Evolutionary conservation across 176 grass and related monocot genomes (phyloP).

Genomic region (Cocos nucifera): DNA sequence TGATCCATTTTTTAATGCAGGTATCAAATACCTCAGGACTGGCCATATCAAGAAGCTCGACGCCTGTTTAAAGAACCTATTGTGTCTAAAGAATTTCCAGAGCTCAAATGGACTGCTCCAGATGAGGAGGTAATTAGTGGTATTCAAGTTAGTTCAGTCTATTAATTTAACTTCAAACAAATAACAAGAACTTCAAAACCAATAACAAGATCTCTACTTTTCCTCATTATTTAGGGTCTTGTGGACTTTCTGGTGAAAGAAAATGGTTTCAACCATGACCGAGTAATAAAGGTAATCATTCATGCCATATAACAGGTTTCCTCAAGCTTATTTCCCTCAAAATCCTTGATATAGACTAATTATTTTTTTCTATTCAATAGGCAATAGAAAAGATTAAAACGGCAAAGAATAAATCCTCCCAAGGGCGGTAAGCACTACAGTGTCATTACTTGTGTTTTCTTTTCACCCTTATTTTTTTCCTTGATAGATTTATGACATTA

Average conservation of each 20-base stretch:
- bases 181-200: slow-evolving; percentile 1
- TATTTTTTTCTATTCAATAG: slow-evolving; percentile 36
- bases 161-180: slow-evolving; percentile 2
- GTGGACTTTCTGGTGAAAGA: slow-evolving; percentile 56
- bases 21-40: slow-evolving; percentile 78
- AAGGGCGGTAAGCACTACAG: slow-evolving; percentile 36
- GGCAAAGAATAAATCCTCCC: slow-evolving; percentile 50
- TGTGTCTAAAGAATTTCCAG: slow-evolving; percentile 51
- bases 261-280: slow-evolving; percentile 81
- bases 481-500: slow-evolving; percentile 3
- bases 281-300: slow-evolving; percentile 57
- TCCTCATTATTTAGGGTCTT: slow-evolving; percentile 44
- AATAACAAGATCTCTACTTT: slow-evolving; percentile 5
- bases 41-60: slow-evolving; percentile 87
- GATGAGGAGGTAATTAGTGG: slow-evolving; percentile 50
- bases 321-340: no score
- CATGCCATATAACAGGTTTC: no score
- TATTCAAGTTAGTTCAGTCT: slow-evolving; percentile 2
- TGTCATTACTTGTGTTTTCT: neutral
- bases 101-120: slow-evolving; percentile 54
- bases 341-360: neutral
- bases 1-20: slow-evolving; percentile 26
- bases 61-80: slow-evolving; percentile 71
- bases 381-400: slow-evolving; percentile 77
- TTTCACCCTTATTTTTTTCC: neutral